Evolutionary conservation across 352 stramenopile genomes (phyloP), one percentile per base, ranked within the genome.

Genomic region (Phytophthora macrochlamydospora): DNA sequence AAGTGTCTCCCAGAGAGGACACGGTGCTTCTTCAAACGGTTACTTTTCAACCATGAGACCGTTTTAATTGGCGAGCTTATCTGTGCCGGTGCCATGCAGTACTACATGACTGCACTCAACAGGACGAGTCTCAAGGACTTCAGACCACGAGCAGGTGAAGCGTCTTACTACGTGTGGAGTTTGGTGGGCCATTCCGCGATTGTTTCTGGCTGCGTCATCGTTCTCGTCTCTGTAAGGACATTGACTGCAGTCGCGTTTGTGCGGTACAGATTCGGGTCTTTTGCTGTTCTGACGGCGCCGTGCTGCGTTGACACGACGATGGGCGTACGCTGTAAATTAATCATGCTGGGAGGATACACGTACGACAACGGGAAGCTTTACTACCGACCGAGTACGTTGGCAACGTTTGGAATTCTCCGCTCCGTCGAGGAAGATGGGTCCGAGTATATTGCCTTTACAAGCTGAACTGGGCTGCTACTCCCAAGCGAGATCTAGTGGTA

Each of bases 1-100:
- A 14, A 24, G 1, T 74, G 55, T 31, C 11, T 70, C 31, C n/a
- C 32, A 31, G 51, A 60, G n/a, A 52, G 29, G 13, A 50, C 9
- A 13, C 44, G 51, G 3, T 66, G 66, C 30, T 31, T 62, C 2
- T 7, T 64, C 9, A 65, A 59, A 38, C 58, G 64, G 8, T 28
- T 72, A 3, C 18, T 76, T 3, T 66, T 76, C 54, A 74, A 74
- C 35, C 40, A 66, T 30, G 66, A 74, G 44, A 70, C 60, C 7
- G 56, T 60, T 8, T 32, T 74, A 35, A 7, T 74, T 3, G 66
- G 66, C 11, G 66, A 74, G 18, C 29, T 65, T 5, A 33, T 73
- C 1, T 69, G 66, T 28, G 60, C 66, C 11, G 31, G 18, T 18
- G n/a, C 60, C 29, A 49, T 73, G 43, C 55, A 69, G 32, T 40